A percentile compares a stretch with the other conserved stretches of the same genome.
These are phyloP conservation scores for Cytospora leucostoma DNA, from an alignment of 2,329 filamentous ascomycete genomes.

Conservation along the genomic window DNA sequence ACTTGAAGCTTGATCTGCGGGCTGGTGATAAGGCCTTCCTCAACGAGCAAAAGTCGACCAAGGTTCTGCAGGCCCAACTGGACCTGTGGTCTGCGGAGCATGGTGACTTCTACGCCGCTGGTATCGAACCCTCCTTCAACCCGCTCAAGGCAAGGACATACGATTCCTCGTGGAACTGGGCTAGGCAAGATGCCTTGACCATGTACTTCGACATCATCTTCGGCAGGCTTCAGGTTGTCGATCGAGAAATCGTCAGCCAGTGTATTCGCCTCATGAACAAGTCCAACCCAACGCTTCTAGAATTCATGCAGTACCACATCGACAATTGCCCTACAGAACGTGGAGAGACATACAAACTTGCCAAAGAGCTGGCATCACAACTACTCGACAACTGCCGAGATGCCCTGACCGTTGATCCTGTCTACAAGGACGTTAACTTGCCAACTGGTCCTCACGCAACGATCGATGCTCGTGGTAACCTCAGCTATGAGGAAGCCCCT, in stretches of 20 bases:
- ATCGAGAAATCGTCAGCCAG: constrained; percentile 96
- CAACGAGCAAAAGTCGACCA: constrained; percentile 79
- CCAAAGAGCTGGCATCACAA: constrained; percentile 88
- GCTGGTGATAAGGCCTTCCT: constrained; percentile 95
- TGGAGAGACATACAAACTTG: constrained; percentile 96
- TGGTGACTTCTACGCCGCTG: constrained; percentile 91
- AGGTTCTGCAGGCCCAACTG: constrained; percentile 86
- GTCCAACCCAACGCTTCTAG: constrained; percentile 89
- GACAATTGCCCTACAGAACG: constrained; percentile 97
- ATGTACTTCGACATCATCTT: constrained; percentile 99
- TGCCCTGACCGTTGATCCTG: constrained; percentile 77
- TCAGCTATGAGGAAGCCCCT: constrained; percentile 87
- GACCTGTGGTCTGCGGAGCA: constrained; percentile 96
- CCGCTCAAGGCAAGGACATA: constrained; percentile 92
- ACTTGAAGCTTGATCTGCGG: constrained; percentile 94
- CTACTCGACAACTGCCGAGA: constrained; percentile 98
- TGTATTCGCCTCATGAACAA: constrained; percentile 99
- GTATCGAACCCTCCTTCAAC: constrained; percentile 93
- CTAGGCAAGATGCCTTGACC: constrained; percentile 90
- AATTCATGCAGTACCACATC: constrained; percentile 99
- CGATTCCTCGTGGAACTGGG: constrained; percentile 99
- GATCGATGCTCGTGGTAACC: constrained; percentile 88
- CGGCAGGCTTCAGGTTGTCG: constrained; percentile 85
- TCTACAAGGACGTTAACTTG: constrained; percentile 93
- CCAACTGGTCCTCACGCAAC: constrained; percentile 91